Conservation (phyloP, 768 basidiomycete species). For the Trametes cubensis region DNA sequence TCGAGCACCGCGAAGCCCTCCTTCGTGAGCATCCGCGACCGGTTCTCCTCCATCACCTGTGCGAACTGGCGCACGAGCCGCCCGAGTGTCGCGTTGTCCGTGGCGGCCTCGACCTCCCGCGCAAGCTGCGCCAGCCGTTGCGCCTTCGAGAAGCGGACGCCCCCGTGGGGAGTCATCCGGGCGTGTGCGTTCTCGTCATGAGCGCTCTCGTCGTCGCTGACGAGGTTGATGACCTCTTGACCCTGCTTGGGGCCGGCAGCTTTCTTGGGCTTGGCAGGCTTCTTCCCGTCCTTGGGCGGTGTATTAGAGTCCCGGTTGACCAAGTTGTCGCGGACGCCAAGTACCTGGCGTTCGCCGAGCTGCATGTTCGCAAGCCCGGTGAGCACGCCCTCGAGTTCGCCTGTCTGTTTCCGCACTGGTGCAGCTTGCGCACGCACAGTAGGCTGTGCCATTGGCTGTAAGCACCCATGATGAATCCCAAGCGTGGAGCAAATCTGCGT, state of each 20-base stretch:
- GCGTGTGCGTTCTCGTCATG: constrained; percentile 34
- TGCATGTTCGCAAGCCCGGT: constrained; percentile 61
- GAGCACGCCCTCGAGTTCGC: constrained; percentile 58
- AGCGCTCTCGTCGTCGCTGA: constrained; percentile 33
- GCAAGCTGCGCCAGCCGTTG: constrained; percentile 53
- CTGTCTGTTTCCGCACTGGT: constrained; percentile 19
- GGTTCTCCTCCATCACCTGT: constrained; percentile 63
- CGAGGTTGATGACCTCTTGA: constrained; percentile 36
- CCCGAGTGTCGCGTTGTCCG: constrained; percentile 59
- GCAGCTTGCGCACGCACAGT: constrained; percentile 22
- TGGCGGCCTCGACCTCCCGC: constrained; percentile 45
- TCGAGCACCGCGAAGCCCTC: constrained; percentile 75
- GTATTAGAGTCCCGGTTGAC: constrained; percentile 42
- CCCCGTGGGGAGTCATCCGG: constrained; percentile 34
- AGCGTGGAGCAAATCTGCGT: neutral
- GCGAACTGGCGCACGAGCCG: constrained; percentile 60
- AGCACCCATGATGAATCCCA: neutral
- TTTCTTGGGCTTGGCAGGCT: constrained; percentile 5
- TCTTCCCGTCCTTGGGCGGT: constrained; percentile 24
- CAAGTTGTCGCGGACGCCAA: constrained; percentile 50
- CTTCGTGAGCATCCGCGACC: constrained; percentile 65
- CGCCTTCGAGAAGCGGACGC: constrained; percentile 51
- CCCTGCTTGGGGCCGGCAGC: constrained; percentile 12
- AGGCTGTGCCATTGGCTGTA: constrained; percentile 16
- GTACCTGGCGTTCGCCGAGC: constrained; percentile 51